Conservation (phyloP, 2,329 filamentous ascomycete genomes). For the Hyphodiscus sp. region DNA sequence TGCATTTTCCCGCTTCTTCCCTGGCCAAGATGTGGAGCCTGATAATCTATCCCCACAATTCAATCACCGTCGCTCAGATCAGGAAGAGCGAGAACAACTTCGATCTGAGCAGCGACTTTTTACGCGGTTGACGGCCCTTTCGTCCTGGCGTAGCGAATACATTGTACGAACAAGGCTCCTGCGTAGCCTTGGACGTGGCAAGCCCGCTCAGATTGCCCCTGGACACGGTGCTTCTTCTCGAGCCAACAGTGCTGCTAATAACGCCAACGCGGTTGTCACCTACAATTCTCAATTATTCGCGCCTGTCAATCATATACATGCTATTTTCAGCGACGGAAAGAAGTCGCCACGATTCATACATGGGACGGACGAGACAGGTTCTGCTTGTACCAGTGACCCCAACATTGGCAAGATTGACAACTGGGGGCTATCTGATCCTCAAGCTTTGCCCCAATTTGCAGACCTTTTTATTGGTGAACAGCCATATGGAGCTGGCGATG, state of each 20-base stretch:
- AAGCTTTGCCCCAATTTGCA: conserved; percentile 68
- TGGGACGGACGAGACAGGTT: conserved; percentile 70
- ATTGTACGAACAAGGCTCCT: conserved; percentile 79
- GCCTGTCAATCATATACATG: conserved; percentile 73
- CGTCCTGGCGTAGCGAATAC: conserved; percentile 97
- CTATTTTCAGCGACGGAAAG: conserved; percentile 66
- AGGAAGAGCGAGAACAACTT: conserved; percentile 46
- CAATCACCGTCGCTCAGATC: conserved; percentile 35
- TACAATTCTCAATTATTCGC: conserved; percentile 81
- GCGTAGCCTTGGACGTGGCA: conserved; percentile 74
- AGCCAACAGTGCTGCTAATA: conserved; percentile 43
- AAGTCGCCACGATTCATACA: conserved; percentile 76
- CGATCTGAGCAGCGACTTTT: conserved; percentile 74
- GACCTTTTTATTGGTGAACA: conserved; percentile 68
- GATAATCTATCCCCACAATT: conserved; percentile 30
- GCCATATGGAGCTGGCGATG: conserved; percentile 72
- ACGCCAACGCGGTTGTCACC: conserved; percentile 67
- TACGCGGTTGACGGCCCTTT: conserved; percentile 69
- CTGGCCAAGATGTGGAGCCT: conserved; percentile 57
- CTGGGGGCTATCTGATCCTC: conserved; percentile 75
- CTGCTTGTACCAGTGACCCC: conserved; percentile 78
- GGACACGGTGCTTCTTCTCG: conserved; percentile 47
- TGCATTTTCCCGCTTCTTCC: conserved; percentile 87
- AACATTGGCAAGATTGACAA: conserved; percentile 66
- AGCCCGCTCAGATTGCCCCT: conserved; percentile 55